These are phyloP conservation scores for Penicillium occitanis DNA, from an alignment of 2,329 filamentous ascomycete genomes.

Conservation along the genomic window DNA sequence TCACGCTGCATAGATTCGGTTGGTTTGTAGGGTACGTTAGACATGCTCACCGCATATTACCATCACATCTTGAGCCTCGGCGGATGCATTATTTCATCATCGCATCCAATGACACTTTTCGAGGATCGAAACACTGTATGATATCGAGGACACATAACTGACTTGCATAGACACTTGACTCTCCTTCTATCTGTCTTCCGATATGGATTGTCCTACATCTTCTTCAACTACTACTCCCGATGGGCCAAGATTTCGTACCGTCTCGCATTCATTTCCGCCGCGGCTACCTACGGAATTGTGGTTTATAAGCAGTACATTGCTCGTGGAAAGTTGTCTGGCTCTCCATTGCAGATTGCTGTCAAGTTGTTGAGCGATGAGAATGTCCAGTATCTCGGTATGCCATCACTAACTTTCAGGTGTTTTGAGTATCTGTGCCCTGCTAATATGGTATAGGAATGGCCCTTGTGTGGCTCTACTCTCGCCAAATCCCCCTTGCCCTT, in stretches of 20 bases:
- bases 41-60: conserved; percentile 21
- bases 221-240: conserved; percentile 79
- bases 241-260: conserved; percentile 85
- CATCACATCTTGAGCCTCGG: conserved; percentile 11
- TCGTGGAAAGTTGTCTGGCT: conserved; percentile 71
- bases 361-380: conserved; percentile 85
- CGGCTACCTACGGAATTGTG: conserved; percentile 93
- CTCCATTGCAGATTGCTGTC: conserved; percentile 61
- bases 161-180: conserved; percentile 69
- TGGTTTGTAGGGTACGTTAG: conserved; percentile 75
- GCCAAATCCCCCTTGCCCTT: conserved; percentile 85
- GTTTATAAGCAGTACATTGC: conserved; percentile 97
- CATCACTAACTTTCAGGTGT: background rate
- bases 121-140: background rate
- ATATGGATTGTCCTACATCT: conserved; percentile 81
- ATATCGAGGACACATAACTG: conserved; percentile 22
- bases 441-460: conserved; percentile 71
- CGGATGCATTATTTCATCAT: background rate
- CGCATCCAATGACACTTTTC: conserved; percentile 2
- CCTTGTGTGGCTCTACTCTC: conserved; percentile 88
- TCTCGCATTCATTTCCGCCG: conserved; percentile 82
- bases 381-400: conserved; percentile 90
- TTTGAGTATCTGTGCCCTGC: conserved; percentile 20
- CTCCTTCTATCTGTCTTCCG: conserved; percentile 79
- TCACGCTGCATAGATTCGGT: conserved; percentile 49